phyloP scores from a whole-genome alignment of 805 yeast species.

The Zygoascus bituminiphila region DNA sequence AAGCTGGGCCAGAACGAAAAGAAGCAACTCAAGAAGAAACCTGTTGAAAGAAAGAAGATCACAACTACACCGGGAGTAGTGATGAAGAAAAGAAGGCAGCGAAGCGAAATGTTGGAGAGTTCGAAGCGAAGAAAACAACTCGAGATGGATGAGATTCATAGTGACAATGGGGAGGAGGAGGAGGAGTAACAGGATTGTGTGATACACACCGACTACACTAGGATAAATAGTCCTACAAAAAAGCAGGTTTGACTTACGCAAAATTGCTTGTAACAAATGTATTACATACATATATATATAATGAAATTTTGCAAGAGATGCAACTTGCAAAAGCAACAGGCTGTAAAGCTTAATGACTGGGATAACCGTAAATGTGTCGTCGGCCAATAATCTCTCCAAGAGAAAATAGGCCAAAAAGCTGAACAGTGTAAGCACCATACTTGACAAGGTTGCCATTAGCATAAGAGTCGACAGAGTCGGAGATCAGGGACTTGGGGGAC shows the following conservation, averaged over 20 bases:
- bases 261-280: not conserved
- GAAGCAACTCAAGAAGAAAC: constrained; percentile 48
- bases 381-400: constrained; percentile 96
- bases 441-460: constrained; percentile 51
- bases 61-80: constrained; percentile 65
- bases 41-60: constrained; percentile 58
- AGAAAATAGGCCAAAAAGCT: constrained; percentile 83
- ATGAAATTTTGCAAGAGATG: not conserved
- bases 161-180: not conserved
- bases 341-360: constrained; percentile 1
- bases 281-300: not conserved
- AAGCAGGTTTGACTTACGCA: too few relatives aligned
- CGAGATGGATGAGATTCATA: not conserved
- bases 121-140: constrained; percentile 16
- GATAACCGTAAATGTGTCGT: constrained; percentile 71
- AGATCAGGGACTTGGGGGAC: constrained; percentile 50
- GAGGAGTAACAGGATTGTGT: too few relatives aligned
- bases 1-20: constrained; percentile 60
- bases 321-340: not conserved
- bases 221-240: too few relatives aligned
- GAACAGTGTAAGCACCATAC: constrained; percentile 70
- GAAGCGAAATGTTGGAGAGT: constrained; percentile 52
- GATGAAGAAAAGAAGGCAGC: constrained; percentile 54
- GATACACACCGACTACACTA: too few relatives aligned
- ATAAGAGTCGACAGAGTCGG: constrained; percentile 39